Evolutionary conservation across 306 rosid species (phyloP).

Genomic region (Quercus gilva): DNA sequence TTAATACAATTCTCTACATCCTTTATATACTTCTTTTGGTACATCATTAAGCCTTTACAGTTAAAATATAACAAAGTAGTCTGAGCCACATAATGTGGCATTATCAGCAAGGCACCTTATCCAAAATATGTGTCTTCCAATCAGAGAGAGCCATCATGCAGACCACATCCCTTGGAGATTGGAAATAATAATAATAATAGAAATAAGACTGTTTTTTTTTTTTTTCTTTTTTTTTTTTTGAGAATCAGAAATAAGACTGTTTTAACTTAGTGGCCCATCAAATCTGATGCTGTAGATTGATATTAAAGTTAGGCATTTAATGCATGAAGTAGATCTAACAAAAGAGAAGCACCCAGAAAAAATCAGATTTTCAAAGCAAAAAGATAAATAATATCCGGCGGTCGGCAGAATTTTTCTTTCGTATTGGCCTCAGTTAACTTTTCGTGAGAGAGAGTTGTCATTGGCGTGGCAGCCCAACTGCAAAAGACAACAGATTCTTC

Average conservation of each 20-base stretch:
- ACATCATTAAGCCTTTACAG: not conserved
- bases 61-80: not conserved
- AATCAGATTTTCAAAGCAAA: not conserved
- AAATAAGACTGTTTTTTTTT: not conserved
- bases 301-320: not conserved
- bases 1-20: too few species aligned
- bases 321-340: not conserved
- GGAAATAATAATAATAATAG: not conserved
- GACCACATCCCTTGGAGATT: not conserved
- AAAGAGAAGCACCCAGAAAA: not conserved
- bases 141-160: not conserved
- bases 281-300: not conserved
- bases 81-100: not conserved
- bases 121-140: conserved; percentile 1
- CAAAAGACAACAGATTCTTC: not conserved
- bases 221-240: too few species aligned
- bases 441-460: not conserved
- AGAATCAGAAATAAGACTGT: not conserved
- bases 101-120: not conserved
- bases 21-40: too few species aligned
- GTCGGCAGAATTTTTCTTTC: not conserved
- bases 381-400: not conserved
- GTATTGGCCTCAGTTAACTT: not conserved
- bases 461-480: not conserved
- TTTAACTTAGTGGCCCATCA: not conserved